Evolutionary conservation across 169 alveolate genomes (phyloP).

Genomic region (Cryptosporidium sp.): DNA sequence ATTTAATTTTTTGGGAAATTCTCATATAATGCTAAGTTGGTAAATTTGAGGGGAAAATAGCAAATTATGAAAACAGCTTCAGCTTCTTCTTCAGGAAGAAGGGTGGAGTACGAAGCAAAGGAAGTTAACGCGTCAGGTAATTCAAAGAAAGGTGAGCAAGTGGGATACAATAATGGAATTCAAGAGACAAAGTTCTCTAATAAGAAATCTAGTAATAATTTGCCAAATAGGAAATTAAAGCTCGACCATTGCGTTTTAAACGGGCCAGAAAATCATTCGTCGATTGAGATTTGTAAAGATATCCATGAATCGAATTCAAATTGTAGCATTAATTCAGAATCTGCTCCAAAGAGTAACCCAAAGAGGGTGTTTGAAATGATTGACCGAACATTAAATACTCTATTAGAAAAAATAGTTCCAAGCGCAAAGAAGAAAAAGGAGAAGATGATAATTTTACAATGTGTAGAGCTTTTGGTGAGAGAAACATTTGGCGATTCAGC

Average conservation of each 20-base stretch:
- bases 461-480: constrained; percentile 73
- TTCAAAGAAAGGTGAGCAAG: constrained; percentile 24
- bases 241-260: constrained; percentile 23
- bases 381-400: constrained; percentile 40
- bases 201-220: constrained; percentile 2
- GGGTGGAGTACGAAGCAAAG: constrained; percentile 41
- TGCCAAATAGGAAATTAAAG: constrained; percentile 12
- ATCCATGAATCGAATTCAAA: constrained; percentile 17
- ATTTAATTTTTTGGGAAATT: constrained; percentile 27
- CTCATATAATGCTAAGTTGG: constrained; percentile 44
- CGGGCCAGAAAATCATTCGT: constrained; percentile 1
- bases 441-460: constrained; percentile 45
- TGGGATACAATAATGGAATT: constrained; percentile 5
- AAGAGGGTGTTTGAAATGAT: constrained; percentile 63
- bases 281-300: constrained; percentile 22
- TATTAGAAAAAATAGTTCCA: constrained; percentile 64
- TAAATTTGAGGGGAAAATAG: constrained; percentile 9
- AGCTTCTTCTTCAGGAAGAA: constrained; percentile 42
- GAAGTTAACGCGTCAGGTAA: constrained; percentile 19
- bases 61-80: constrained; percentile 32
- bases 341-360: constrained; percentile 41
- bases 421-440: constrained; percentile 62
- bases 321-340: constrained; percentile 29
- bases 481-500: constrained; percentile 80
- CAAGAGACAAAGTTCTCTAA: constrained; percentile 43